Evolutionary conservation across 139 green algal species (phyloP), one percentile per base, ranked within the genome.

Genomic region (Chlamydomonas sphaeroides): DNA sequence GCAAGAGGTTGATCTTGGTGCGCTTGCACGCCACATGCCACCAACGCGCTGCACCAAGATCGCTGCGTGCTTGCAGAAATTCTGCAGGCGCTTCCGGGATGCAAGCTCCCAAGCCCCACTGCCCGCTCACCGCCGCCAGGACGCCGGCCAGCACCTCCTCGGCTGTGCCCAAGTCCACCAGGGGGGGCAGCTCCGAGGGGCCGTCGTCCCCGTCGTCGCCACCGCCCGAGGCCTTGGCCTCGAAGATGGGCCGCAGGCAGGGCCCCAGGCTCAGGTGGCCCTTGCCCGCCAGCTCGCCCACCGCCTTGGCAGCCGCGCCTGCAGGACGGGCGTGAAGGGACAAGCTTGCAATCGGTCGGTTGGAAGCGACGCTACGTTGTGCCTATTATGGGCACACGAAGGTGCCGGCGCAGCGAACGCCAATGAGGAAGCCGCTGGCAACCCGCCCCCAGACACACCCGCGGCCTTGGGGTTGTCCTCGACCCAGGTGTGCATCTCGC

Each of bases 391-490:
- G n/a, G n/a, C n/a, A n/a, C n/a, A n/a, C n/a, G n/a, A n/a, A n/a
- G n/a, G n/a, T n/a, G n/a, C n/a, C n/a, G n/a, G n/a, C n/a, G n/a
- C n/a, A n/a, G n/a, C n/a, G n/a, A n/a, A n/a, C n/a, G n/a, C n/a
- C n/a, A n/a, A n/a, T n/a, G n/a, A n/a, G n/a, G n/a, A 32, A 32
- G 26, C 20, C 20, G 25, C 59, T 18, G 28, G 25, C 20, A 32
- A 36, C 59, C 20, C n/a, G 36, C 18, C 35, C 65, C n/a, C 48
- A 30, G 25, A 0, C 74, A 4, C 32, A 70, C 74, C 76, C 59
- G 65, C 77, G 2, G 77, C 77, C 63, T 84, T 84, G 30, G 77
- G 77, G 35, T 84, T 84, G 77, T 84, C 77, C 77, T 84, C 77
- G 21, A 67, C 49, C 77, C 63, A 74, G 2, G 65, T 76, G 51